Percentiles rank a stretch among this genome's conserved stretches.
Conservation (phyloP, 2,329 filamentous ascomycete genomes). For the Fusarium phyllophilum region DNA sequence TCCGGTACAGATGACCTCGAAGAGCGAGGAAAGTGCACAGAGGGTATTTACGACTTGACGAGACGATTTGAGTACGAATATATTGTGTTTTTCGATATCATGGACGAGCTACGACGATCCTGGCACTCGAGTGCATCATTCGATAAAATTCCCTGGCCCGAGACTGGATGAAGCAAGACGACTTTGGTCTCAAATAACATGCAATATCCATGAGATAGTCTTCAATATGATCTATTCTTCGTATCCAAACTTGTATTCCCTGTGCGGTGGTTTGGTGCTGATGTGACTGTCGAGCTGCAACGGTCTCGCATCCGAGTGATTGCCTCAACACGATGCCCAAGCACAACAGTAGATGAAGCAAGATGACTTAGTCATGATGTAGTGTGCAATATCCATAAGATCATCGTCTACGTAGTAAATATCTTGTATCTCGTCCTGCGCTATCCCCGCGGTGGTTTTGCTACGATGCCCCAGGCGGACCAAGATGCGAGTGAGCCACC, state of each 20-base stretch:
- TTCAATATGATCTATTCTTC: background rate
- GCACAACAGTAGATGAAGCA: background rate
- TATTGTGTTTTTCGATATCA: background rate
- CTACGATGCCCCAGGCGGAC: background rate
- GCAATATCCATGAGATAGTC: fast-evolving
- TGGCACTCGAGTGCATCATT: background rate
- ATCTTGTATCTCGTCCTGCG: background rate
- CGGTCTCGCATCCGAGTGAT: background rate
- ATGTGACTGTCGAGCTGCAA: background rate
- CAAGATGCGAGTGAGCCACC: background rate
- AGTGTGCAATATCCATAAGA: fast-evolving
- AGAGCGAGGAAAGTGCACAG: background rate
- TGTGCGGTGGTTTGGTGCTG: no score
- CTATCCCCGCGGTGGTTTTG: background rate
- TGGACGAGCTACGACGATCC: background rate
- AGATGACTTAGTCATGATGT: background rate
- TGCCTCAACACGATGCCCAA: background rate
- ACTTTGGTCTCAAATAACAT: fast-evolving
- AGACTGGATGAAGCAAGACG: background rate
- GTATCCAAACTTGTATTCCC: background rate
- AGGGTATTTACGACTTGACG: fast-evolving
- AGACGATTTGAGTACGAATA: background rate
- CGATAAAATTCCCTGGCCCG: background rate
- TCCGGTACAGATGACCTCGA: no score
- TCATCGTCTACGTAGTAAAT: background rate